Evolutionary conservation across 2,329 filamentous ascomycete species (phyloP).

Genomic region (Talaromyces sp.): DNA sequence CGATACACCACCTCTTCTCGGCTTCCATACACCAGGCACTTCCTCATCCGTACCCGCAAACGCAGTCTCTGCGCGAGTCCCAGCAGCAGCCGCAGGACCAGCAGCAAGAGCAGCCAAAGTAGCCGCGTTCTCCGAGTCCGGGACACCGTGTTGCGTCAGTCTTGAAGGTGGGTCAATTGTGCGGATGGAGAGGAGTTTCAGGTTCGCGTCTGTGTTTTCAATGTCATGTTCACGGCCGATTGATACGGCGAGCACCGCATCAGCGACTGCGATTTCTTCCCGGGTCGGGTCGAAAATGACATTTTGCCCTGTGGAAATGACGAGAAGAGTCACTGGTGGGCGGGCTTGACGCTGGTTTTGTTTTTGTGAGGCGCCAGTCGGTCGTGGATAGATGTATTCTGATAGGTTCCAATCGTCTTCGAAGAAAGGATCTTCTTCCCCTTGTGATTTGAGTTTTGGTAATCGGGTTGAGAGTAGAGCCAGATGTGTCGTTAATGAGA

Average conservation of each 20-base stretch:
- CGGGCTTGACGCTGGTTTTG: constrained; percentile 43
- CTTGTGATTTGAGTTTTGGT: constrained; percentile 80
- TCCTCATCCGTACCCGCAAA: constrained; percentile 58
- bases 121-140: constrained; percentile 62
- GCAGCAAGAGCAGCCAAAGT: constrained; percentile 44
- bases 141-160: constrained; percentile 68
- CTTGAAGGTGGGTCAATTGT: constrained; percentile 74
- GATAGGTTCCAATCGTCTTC: constrained; percentile 96
- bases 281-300: constrained; percentile 90
- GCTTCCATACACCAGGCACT: constrained; percentile 73
- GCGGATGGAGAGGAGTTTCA: constrained; percentile 67
- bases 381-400: constrained; percentile 68
- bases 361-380: constrained; percentile 17
- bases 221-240: constrained; percentile 50
- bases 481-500: constrained; percentile 90
- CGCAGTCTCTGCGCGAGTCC: constrained; percentile 44
- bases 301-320: constrained; percentile 81
- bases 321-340: constrained; percentile 86
- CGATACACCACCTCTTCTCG: constrained; percentile 79
- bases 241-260: constrained; percentile 82
- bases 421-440: constrained; percentile 94
- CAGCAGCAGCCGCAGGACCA: constrained; percentile 40
- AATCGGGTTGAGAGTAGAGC: constrained; percentile 85
- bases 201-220: constrained; percentile 20
- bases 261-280: constrained; percentile 91